Evolutionary conservation across 2,329 filamentous ascomycete genomes (phyloP), one percentile per base, ranked within the genome.

Genomic region (Alternaria sp.): DNA sequence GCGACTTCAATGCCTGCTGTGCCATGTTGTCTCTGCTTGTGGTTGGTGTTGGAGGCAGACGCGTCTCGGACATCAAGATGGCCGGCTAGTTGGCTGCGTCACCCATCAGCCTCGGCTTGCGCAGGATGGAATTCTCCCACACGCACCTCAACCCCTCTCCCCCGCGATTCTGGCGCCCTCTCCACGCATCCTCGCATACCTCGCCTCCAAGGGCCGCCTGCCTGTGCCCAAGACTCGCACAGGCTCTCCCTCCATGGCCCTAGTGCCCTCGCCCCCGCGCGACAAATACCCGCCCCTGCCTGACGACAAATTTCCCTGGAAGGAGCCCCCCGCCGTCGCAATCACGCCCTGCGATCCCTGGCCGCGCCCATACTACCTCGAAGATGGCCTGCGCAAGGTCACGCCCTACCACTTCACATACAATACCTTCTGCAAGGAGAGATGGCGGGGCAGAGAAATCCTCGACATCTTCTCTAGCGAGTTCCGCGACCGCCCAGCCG

Each of bases 351-450:
- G 77, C 69, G 76, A 80, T 57, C 87, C 87, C 2, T 89, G 86
- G 85, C 87, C 87, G 50, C 83, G 84, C 60, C 93, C 93, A 1
- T 98, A 97, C 81, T 91, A 91, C 73, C 85, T 97, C 66, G 91
- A 97, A 72, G 90, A 91, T 70, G 93, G 92, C 9, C 83, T 99
- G 65, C 90, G 94, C 54, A 90, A 93, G 67, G 91, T 97, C 30
- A 86, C 86, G 46, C 95, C 95, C 4, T 98, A 99, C 77, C 89
- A 96, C 78, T 97, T 87, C 79, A 97, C 94, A 3, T 97, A 97
- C 84, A 96, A 97, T 77, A 97, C 95, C 0, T 93, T 89, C 82
- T 96, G 92, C 84, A 99, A 98, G 81, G 87, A 97, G 82, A 87
- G 96, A 79, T 99, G 96, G 96, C 88, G 95, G 58, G 92, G 90